These are phyloP conservation scores for Kurtzmaniella fragi DNA, from an alignment of 805 yeast genomes.

Conservation along the genomic window DNA sequence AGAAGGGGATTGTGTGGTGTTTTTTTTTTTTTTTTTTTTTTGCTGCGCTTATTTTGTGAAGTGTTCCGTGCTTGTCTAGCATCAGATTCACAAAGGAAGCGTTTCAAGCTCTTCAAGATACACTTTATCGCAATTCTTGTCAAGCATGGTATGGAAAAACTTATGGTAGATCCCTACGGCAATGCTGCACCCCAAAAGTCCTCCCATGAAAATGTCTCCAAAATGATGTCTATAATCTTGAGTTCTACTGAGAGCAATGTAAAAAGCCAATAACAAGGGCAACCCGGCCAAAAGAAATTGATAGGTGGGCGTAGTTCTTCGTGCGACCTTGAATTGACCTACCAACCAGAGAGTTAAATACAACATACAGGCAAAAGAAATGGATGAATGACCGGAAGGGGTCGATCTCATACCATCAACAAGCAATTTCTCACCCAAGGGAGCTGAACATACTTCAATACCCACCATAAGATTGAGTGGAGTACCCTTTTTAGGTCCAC, in stretches of 20 bases:
- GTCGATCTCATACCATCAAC: slow-evolving; percentile 52
- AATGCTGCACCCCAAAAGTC: slow-evolving; percentile 22
- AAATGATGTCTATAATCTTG: slow-evolving; percentile 37
- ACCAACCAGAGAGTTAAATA: slow-evolving; percentile 44
- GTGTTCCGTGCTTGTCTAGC: too few species aligned
- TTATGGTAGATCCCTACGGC: slow-evolving; percentile 22
- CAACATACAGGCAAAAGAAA: slow-evolving; percentile 47
- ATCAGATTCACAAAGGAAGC: neutral
- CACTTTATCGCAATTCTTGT: slow-evolving; percentile 7
- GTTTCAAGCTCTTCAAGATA: slow-evolving; percentile 6
- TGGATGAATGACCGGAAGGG: slow-evolving; percentile 55
- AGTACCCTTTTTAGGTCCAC: slow-evolving; percentile 24
- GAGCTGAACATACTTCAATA: slow-evolving; percentile 27
- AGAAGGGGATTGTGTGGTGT: too few species aligned
- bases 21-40: slow-evolving; percentile 1
- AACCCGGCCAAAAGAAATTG: slow-evolving; percentile 14
- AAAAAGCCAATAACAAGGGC: slow-evolving; percentile 24
- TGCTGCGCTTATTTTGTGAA: too few species aligned
- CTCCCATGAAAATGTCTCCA: slow-evolving; percentile 29
- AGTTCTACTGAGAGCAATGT: slow-evolving; percentile 28
- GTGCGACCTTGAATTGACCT: slow-evolving; percentile 33
- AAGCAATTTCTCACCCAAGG: slow-evolving; percentile 23
- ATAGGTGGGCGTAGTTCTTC: slow-evolving; percentile 11
- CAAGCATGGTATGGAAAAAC: slow-evolving; percentile 18
- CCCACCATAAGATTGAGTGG: slow-evolving; percentile 20